Evolutionary conservation across 1,284 basidiomycete species (phyloP), one percentile per base, ranked within the genome.

Genomic region (Caloboletus firmus): DNA sequence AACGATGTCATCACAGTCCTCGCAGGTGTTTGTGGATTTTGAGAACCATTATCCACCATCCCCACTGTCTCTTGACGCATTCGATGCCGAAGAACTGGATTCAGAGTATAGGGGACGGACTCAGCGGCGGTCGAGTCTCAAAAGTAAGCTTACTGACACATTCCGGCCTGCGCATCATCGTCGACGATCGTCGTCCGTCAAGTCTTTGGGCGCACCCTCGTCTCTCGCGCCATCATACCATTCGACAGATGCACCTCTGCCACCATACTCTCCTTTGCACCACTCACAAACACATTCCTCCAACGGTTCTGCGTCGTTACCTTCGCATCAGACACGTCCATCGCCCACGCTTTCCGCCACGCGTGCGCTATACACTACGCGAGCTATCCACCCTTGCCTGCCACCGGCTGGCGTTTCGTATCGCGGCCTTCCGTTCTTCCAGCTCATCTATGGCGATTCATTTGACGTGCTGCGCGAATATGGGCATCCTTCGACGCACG

Each of bases 351-450:
- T 80, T 69, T 76, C 74, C 64, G 48, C 73, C 64, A 58, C 78
- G 39, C 76, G 76, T 0, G 74, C 79, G 20, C 74, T 85, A 54
- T 91, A 90, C 67, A 65, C 77, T 3, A 89, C 87, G 55, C 75
- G 75, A 20, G 86, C 84, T 13, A 75, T 89, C 22, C 86, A 88
- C 59, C 76, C 80, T 12, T 89, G 85, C 67, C 70, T 75, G 26
- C 87, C 87, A 7, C 86, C 85, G 0, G 63, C 70, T 0, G 77
- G 79, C 8, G 81, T 85, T 4, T 76, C 80, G n/a, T 91, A 90
- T 62, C 83, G 82, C 60, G 80, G 79, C 32, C 80, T 85, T 62
- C 87, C 87, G 11, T 91, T 92, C 75, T 87, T 90, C 66, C 79
- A 75, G 15, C 75, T 92, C 17, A 67, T 71, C 26, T 76, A 81